Percentiles rank a stretch among this genome's conserved stretches.
Evolutionary conservation across 2,329 filamentous ascomycete genomes (phyloP).

Genomic region (Claviceps arundinis): DNA sequence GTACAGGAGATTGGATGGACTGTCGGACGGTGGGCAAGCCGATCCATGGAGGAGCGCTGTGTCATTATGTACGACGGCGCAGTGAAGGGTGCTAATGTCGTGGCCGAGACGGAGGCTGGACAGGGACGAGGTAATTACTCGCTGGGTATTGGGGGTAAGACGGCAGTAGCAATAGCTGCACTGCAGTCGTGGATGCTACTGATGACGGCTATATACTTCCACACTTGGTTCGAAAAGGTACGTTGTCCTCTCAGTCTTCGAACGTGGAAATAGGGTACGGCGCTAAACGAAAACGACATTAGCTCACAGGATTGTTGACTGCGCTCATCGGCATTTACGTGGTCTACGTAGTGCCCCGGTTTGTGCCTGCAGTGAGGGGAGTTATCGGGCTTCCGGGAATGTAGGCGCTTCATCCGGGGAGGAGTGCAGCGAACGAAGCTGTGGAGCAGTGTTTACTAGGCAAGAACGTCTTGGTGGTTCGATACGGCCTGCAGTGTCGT

Average conservation of each 20-base stretch:
- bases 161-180: slow-evolving; percentile 49
- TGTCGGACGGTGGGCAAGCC: slow-evolving; percentile 27
- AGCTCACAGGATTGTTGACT: slow-evolving; percentile 42
- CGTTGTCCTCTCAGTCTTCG: slow-evolving; percentile 11
- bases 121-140: slow-evolving; percentile 13
- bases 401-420: neutral
- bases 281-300: neutral
- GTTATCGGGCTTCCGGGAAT: slow-evolving; percentile 35
- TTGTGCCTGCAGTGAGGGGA: slow-evolving; percentile 31
- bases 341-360: slow-evolving; percentile 39
- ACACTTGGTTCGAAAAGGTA: slow-evolving; percentile 97
- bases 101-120: slow-evolving; percentile 19
- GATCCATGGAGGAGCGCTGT: slow-evolving; percentile 45
- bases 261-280: neutral
- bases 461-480: too few relatives aligned
- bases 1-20: slow-evolving; percentile 64
- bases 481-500: too few relatives aligned
- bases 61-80: slow-evolving; percentile 55
- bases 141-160: slow-evolving; percentile 36
- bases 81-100: slow-evolving; percentile 43
- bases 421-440: too few relatives aligned
- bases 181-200: slow-evolving; percentile 90
- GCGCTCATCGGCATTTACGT: slow-evolving; percentile 32
- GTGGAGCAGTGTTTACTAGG: too few relatives aligned
- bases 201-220: slow-evolving; percentile 98